Evolutionary conservation across 495 filamentous ascomycete genomes (phyloP).

Genomic region (Talaromyces adpressus): DNA sequence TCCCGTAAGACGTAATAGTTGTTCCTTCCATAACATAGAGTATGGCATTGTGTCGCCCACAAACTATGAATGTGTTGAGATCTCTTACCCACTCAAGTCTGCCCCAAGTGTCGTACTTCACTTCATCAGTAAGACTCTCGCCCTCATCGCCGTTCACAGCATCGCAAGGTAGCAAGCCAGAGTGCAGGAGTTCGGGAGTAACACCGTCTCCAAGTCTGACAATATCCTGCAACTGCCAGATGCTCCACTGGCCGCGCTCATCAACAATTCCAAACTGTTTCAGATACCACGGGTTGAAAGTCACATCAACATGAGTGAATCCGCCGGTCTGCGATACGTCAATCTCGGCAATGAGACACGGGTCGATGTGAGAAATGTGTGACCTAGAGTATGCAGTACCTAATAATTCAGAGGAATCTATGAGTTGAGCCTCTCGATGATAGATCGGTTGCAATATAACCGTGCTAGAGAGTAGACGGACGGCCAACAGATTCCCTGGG

Average conservation of each 20-base stretch:
- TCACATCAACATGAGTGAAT: conserved; percentile 57
- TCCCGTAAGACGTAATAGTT: conserved; percentile 14
- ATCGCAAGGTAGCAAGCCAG: conserved; percentile 24
- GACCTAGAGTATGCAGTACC: conserved; percentile 4
- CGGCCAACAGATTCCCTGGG: conserved; percentile 52
- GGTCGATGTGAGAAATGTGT: conserved; percentile 46
- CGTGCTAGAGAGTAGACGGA: conserved; percentile 50
- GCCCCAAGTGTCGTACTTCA: conserved; percentile 44
- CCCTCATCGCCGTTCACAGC: conserved; percentile 12
- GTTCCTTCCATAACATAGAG: conserved; percentile 26
- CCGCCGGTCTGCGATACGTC: conserved; percentile 47
- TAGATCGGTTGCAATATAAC: conserved; percentile 54
- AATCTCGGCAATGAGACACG: conserved; percentile 55
- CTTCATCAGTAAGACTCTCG: conserved; percentile 5
- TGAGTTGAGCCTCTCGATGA: conserved; percentile 22
- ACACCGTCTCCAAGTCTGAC: conserved; percentile 22
- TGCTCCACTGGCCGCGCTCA: conserved; percentile 61
- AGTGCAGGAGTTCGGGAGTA: conserved; percentile 17
- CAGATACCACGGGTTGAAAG: conserved; percentile 70
- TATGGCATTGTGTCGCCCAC: conserved; percentile 34
- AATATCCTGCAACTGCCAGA: conserved; percentile 59
- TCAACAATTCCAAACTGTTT: conserved; percentile 70
- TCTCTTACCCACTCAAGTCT: conserved; percentile 42
- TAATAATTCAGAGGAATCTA: conserved; percentile 18
- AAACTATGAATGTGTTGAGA: conserved; percentile 38